phyloP scores from a whole-genome alignment of 306 rosid species.

The Rubus idaeus region DNA sequence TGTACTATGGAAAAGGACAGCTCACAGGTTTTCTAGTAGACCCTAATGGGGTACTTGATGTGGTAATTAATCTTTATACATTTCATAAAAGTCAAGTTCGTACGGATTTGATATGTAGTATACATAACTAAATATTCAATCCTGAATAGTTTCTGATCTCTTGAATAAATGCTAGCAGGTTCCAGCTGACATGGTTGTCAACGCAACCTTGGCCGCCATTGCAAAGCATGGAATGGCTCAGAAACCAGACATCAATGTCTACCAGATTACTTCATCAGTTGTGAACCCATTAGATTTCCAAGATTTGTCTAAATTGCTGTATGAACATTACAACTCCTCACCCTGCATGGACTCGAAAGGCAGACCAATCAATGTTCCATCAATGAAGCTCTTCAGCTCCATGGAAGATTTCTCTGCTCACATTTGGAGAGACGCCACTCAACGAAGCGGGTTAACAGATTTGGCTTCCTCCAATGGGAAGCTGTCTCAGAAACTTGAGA shows the following conservation, averaged over 20 bases:
- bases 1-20: conserved; percentile 92
- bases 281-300: conserved; percentile 70
- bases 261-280: conserved; percentile 89
- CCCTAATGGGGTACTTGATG: conserved; percentile 87
- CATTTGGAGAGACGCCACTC: conserved; percentile 71
- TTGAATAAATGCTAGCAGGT: conserved; percentile 47
- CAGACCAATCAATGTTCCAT: conserved; percentile 70
- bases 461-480: conserved; percentile 52
- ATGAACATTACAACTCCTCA: conserved; percentile 68
- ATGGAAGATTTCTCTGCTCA: conserved; percentile 80
- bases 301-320: conserved; percentile 55
- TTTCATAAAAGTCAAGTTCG: background rate
- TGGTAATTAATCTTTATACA: conserved; percentile 36
- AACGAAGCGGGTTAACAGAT: conserved; percentile 50
- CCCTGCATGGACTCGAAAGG: conserved; percentile 74
- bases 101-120: background rate
- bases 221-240: conserved; percentile 69
- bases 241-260: conserved; percentile 65
- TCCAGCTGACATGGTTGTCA: conserved; percentile 95
- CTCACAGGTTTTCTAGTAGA: conserved; percentile 85
- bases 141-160: background rate
- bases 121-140: background rate
- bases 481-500: conserved; percentile 61
- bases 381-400: conserved; percentile 76
- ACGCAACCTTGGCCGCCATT: conserved; percentile 89